Conservation (phyloP, 768 basidiomycete species). For the Auricularia auricula-judae region DNA sequence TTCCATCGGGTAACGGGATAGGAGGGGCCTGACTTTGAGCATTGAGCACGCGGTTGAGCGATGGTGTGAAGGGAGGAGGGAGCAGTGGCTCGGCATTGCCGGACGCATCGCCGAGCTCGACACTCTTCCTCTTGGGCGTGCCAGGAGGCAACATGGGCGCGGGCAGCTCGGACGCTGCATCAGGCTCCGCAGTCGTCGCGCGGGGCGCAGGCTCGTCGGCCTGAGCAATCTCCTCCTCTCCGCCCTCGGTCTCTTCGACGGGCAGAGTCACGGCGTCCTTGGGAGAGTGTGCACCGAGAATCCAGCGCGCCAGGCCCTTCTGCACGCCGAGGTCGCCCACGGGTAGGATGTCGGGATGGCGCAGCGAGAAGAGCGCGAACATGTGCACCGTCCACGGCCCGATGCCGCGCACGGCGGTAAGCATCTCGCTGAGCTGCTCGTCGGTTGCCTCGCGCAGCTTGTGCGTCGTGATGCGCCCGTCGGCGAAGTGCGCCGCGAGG, state of each 20-base stretch:
- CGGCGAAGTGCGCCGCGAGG: slow-evolving; percentile 67
- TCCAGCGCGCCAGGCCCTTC: slow-evolving; percentile 58
- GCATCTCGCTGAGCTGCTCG: slow-evolving; percentile 62
- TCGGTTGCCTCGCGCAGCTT: slow-evolving; percentile 63
- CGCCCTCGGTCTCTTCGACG: slow-evolving; percentile 4
- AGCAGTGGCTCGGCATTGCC: slow-evolving; percentile 19
- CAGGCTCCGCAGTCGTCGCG: slow-evolving; percentile 3
- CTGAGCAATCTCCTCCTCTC: slow-evolving; percentile 9
- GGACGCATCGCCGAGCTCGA: background rate
- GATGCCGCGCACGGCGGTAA: slow-evolving; percentile 71
- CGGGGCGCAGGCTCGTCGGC: slow-evolving; percentile 14
- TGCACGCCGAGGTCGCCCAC: slow-evolving; percentile 79
- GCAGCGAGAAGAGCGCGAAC: slow-evolving; percentile 83
- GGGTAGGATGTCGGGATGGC: slow-evolving; percentile 73
- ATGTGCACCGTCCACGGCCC: slow-evolving; percentile 78
- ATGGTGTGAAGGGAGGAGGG: slow-evolving; percentile 57
- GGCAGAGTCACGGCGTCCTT: slow-evolving; percentile 34
- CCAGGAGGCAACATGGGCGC: background rate
- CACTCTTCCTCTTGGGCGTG: background rate
- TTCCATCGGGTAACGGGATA: slow-evolving; percentile 41
- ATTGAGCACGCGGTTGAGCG: slow-evolving; percentile 44
- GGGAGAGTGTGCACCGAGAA: slow-evolving; percentile 46
- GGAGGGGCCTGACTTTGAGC: slow-evolving; percentile 19
- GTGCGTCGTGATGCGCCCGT: slow-evolving; percentile 65
- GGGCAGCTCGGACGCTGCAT: background rate